phyloP scores from a whole-genome alignment of 2,329 filamentous ascomycete species.

The Elsinoe necatrix region DNA sequence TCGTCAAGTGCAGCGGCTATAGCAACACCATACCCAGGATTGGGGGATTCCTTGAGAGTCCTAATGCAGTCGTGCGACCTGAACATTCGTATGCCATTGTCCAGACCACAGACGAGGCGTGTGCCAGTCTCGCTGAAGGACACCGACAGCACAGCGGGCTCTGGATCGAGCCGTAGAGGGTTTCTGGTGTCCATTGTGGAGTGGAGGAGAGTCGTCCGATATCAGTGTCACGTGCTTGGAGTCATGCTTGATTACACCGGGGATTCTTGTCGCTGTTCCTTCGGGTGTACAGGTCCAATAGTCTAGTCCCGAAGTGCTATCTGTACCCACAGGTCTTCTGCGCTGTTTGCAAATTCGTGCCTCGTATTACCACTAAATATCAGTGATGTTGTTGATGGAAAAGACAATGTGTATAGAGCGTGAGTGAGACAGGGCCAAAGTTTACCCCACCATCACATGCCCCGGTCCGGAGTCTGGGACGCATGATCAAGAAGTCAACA shows the following conservation, averaged over 20 bases:
- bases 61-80: slow-evolving; percentile 30
- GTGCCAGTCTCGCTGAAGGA: slow-evolving; percentile 79
- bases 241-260: background rate
- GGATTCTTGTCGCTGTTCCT: background rate
- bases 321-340: too few species aligned
- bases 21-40: slow-evolving; percentile 22
- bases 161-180: slow-evolving; percentile 67
- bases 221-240: background rate
- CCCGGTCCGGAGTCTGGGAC: background rate
- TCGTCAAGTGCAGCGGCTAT: slow-evolving; percentile 29
- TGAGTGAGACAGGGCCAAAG: background rate
- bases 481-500: background rate
- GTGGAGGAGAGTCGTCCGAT: background rate
- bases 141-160: slow-evolving; percentile 69
- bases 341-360: too few species aligned
- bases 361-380: background rate
- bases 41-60: slow-evolving; percentile 23
- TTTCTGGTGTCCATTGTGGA: slow-evolving; percentile 78
- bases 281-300: background rate
- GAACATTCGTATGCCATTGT: slow-evolving; percentile 64
- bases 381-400: background rate
- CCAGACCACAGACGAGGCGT: slow-evolving; percentile 79
- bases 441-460: slow-evolving; percentile 7
- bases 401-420: background rate
- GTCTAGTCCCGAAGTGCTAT: background rate